Conservation (phyloP, 805 yeast genomes). For the Myxozyma neglecta region DNA sequence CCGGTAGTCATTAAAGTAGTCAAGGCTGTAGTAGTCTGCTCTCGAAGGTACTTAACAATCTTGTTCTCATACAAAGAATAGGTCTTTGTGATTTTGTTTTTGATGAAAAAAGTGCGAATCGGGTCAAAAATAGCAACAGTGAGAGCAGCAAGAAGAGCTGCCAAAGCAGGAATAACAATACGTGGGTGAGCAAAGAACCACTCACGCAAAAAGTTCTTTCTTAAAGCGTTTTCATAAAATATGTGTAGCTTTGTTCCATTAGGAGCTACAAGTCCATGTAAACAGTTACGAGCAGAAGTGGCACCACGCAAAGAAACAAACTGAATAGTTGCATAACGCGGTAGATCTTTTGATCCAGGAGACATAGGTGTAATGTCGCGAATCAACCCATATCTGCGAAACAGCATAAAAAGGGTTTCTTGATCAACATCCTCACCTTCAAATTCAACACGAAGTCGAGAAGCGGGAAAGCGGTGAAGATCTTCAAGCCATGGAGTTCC, state of each 20-base stretch:
- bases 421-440: slow-evolving; percentile 74
- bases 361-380: slow-evolving; percentile 66
- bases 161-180: slow-evolving; percentile 73
- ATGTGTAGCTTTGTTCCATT: slow-evolving; percentile 66
- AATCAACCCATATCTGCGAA: slow-evolving; percentile 85
- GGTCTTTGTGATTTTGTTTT: slow-evolving; percentile 58
- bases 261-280: slow-evolving; percentile 66
- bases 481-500: slow-evolving; percentile 98
- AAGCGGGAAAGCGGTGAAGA: slow-evolving; percentile 71
- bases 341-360: slow-evolving; percentile 47
- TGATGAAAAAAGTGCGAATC: slow-evolving; percentile 76
- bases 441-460: slow-evolving; percentile 61
- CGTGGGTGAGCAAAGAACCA: slow-evolving; percentile 74
- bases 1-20: slow-evolving; percentile 8
- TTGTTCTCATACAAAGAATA: slow-evolving; percentile 39
- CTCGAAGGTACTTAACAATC: slow-evolving; percentile 39
- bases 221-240: slow-evolving; percentile 61
- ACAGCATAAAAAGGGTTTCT: slow-evolving; percentile 74
- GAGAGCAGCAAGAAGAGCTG: slow-evolving; percentile 75
- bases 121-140: slow-evolving; percentile 93
- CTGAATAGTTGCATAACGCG: slow-evolving; percentile 54
- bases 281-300: slow-evolving; percentile 84
- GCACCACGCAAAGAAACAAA: slow-evolving; percentile 66
- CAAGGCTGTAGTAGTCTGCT: background rate
- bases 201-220: slow-evolving; percentile 55